Conservation (phyloP, 2,329 filamentous ascomycete species). For the Aspergillus hortae region DNA sequence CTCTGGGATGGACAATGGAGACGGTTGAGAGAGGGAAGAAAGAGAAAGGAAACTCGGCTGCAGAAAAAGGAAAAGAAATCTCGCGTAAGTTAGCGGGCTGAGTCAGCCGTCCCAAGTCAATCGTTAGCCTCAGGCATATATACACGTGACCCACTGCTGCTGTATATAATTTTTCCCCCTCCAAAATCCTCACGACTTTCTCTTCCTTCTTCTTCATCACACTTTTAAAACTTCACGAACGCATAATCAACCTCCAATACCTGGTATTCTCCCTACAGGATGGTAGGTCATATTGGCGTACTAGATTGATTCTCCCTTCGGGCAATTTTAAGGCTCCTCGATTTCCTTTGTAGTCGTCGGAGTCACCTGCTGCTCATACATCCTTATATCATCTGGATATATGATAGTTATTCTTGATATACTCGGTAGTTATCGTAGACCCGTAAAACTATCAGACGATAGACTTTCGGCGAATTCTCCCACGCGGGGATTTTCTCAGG, state of each 20-base stretch:
- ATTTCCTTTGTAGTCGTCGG: constrained; percentile 29
- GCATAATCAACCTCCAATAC: constrained; percentile 50
- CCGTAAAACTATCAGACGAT: not conserved
- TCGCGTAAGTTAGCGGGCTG: not conserved
- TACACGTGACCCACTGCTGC: constrained; percentile 12
- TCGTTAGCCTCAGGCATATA: not conserved
- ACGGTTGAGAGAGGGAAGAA: not conserved
- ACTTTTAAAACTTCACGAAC: constrained; percentile 42
- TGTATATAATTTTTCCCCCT: constrained; percentile 10
- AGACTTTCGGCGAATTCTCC: not conserved
- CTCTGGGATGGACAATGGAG: not conserved
- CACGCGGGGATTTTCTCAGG: not conserved
- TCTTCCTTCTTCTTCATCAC: constrained; percentile 28
- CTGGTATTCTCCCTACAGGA: constrained; percentile 33
- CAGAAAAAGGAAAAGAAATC: not conserved
- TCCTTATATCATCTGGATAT: constrained; percentile 5
- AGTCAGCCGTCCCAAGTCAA: not conserved
- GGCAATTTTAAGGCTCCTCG: constrained; percentile 29
- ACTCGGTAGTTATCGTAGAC: not conserved
- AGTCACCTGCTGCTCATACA: constrained; percentile 41
- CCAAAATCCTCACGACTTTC: not conserved
- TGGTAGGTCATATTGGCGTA: constrained; percentile 50
- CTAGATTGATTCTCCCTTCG: constrained; percentile 34
- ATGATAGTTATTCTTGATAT: not conserved
- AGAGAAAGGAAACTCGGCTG: not conserved